Evolutionary conservation across 2,329 filamentous ascomycete species (phyloP).

Genomic region (Penicillium sp.): DNA sequence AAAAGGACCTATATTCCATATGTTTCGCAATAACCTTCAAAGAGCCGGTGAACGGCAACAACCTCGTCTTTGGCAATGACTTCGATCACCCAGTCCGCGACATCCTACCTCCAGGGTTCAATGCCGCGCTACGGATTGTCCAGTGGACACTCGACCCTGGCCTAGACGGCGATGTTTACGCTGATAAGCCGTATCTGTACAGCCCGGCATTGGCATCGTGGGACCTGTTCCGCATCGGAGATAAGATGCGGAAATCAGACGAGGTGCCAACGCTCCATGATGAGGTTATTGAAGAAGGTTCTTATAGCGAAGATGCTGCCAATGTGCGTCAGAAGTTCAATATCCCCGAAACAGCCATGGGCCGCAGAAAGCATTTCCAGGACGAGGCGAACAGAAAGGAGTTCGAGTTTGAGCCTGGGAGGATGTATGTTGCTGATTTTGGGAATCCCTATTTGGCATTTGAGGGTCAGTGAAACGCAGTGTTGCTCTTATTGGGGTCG

Average conservation of each 20-base stretch:
- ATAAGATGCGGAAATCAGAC: constrained; percentile 26
- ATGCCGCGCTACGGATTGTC: constrained; percentile 72
- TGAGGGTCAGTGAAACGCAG: constrained; percentile 43
- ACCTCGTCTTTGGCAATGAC: constrained; percentile 89
- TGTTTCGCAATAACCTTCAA: constrained; percentile 70
- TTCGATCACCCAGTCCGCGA: constrained; percentile 86
- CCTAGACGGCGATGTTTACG: constrained; percentile 79
- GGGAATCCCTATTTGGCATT: constrained; percentile 92
- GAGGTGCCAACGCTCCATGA: constrained; percentile 36
- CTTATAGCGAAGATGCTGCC: constrained; percentile 47
- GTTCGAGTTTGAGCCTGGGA: constrained; percentile 55
- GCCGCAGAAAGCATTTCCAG: constrained; percentile 55
- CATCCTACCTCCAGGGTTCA: constrained; percentile 75
- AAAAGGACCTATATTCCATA: constrained; percentile 74
- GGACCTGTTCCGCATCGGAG: constrained; percentile 64
- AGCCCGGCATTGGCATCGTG: constrained; percentile 72
- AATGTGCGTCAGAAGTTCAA: constrained; percentile 41
- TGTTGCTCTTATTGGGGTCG: neutral
- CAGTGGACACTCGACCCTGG: constrained; percentile 88
- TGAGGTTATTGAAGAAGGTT: constrained; percentile 57
- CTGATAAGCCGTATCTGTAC: constrained; percentile 76
- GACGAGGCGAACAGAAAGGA: constrained; percentile 46
- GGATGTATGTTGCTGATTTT: constrained; percentile 62
- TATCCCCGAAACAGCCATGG: constrained; percentile 47
- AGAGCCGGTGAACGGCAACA: constrained; percentile 53